Evolutionary conservation across 106 monocot species (phyloP).

Genomic region (Dendrobium nobile): DNA sequence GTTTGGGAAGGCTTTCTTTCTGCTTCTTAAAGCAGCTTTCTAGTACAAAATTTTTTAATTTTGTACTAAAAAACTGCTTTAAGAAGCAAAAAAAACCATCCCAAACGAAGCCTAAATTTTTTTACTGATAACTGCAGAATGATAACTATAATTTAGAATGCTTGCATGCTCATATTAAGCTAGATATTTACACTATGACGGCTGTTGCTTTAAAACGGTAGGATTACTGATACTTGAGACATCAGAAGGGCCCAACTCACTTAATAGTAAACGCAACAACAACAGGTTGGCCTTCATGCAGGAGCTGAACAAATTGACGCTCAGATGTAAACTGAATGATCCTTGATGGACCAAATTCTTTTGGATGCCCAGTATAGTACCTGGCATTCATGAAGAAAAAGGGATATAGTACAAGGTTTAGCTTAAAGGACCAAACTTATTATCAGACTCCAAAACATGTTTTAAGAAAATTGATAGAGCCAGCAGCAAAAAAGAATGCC

Average conservation of each 20-base stretch:
- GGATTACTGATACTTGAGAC: background rate
- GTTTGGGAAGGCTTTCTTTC: too few relatives aligned
- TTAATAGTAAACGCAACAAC: constrained; percentile 87
- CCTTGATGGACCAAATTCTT: constrained; percentile 69
- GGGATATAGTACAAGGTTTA: background rate
- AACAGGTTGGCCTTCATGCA: constrained; percentile 79
- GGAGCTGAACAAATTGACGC: constrained; percentile 79
- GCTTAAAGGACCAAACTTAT: background rate
- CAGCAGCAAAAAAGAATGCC: background rate
- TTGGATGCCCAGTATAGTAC: constrained; percentile 93
- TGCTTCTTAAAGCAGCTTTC: too few relatives aligned
- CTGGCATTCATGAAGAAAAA: constrained; percentile 18
- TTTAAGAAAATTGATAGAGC: background rate
- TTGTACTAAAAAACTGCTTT: too few relatives aligned
- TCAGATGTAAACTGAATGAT: constrained; percentile 82
- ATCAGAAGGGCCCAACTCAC: constrained; percentile 17
- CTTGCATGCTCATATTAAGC: background rate
- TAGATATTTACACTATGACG: background rate
- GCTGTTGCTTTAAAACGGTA: background rate
- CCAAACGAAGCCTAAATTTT: too few relatives aligned
- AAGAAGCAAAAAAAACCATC: too few relatives aligned
- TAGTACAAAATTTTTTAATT: too few relatives aligned
- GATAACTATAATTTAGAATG: background rate
- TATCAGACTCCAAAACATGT: background rate
- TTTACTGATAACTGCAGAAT: too few relatives aligned